These are phyloP conservation scores for Colletotrichum limetticola DNA, from an alignment of 2,329 filamentous ascomycete genomes.

Conservation along the genomic window DNA sequence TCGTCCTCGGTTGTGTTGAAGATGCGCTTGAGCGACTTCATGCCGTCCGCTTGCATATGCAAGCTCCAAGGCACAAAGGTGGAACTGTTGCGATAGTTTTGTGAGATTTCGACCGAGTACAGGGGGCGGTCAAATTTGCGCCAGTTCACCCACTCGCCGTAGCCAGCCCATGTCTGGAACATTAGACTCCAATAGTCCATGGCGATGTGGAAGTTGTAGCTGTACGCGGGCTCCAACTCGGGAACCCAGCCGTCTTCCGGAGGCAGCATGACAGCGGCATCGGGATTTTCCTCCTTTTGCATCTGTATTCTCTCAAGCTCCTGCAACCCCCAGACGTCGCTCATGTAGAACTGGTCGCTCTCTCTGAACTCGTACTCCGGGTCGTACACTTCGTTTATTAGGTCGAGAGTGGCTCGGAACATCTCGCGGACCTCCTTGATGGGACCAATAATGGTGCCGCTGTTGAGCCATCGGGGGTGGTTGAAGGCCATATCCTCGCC, in stretches of 20 bases:
- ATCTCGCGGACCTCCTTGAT: constrained; percentile 44
- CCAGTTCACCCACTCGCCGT: constrained; percentile 47
- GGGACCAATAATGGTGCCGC: constrained; percentile 57
- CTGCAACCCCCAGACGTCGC: constrained; percentile 55
- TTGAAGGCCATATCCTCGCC: constrained; percentile 42
- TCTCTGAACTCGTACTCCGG: constrained; percentile 44
- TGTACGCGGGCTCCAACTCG: constrained; percentile 31
- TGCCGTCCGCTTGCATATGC: constrained; percentile 45
- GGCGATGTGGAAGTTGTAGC: constrained; percentile 46
- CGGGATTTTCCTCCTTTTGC: constrained; percentile 38
- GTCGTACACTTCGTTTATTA: constrained; percentile 48
- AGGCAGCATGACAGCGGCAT: constrained; percentile 31
- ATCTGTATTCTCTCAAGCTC: constrained; percentile 50
- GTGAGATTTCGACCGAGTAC: constrained; percentile 39
- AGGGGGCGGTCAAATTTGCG: constrained; percentile 43
- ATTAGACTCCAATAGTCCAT: constrained; percentile 54
- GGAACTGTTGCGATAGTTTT: constrained; percentile 37
- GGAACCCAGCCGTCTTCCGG: constrained; percentile 39
- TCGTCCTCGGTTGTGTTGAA: constrained; percentile 43
- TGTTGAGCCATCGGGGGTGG: constrained; percentile 56
- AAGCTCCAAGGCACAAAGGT: constrained; percentile 44
- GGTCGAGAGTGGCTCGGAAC: constrained; percentile 43
- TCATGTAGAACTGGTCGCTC: constrained; percentile 56
- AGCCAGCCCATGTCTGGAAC: constrained; percentile 52
- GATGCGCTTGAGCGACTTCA: constrained; percentile 42